Conservation (phyloP, 345 rosid species). For the Eucalyptus erythrocorys region DNA sequence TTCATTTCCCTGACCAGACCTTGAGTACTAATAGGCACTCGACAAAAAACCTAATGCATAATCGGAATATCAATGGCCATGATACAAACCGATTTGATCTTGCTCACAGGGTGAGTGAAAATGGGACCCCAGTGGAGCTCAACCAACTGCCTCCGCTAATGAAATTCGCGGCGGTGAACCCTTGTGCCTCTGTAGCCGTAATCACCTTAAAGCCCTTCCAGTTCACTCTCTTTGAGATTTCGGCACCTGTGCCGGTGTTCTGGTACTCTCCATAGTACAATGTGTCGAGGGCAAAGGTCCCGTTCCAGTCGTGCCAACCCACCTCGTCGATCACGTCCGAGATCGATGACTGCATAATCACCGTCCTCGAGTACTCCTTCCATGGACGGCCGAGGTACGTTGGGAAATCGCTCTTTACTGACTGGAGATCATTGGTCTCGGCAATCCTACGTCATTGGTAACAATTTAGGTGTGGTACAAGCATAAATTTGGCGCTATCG, state of each 20-base stretch:
- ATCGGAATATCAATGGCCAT: not conserved
- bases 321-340: conserved; percentile 51
- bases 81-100: not conserved
- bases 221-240: conserved; percentile 48
- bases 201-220: conserved; percentile 73
- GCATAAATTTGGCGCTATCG: not conserved
- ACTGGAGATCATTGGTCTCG: conserved; percentile 51
- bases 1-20: not conserved
- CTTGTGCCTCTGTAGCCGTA: conserved; percentile 47
- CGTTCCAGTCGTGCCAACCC: conserved; percentile 84
- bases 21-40: not conserved
- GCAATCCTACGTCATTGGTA: conserved; percentile 29
- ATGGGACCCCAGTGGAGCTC: conserved; percentile 68
- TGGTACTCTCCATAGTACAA: conserved; percentile 60
- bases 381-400: conserved; percentile 89
- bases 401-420: conserved; percentile 43
- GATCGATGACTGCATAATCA: conserved; percentile 64
- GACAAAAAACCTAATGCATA: not conserved
- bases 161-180: conserved; percentile 43
- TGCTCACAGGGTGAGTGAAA: conserved; percentile 46
- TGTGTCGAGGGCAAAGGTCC: conserved; percentile 53
- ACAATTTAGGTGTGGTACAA: not conserved
- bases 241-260: conserved; percentile 71
- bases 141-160: conserved; percentile 75
- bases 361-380: conserved; percentile 86